Base-by-base conservation (phyloP, 2,329 filamentous ascomycete species). In the Colletotrichum tanaceti region DNA sequence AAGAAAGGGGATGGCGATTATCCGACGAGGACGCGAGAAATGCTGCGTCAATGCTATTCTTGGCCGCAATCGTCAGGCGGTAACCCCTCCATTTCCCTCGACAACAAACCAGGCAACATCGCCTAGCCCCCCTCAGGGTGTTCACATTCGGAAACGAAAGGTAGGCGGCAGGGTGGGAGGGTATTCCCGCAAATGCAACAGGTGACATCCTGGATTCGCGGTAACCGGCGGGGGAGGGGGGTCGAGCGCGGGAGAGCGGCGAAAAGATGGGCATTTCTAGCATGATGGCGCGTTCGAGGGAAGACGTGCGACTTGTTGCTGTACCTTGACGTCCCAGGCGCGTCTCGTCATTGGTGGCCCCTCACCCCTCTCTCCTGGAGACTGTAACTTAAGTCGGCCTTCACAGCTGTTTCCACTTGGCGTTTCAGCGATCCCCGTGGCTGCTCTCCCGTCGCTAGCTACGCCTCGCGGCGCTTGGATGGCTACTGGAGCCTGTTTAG, bases 401-500 rank as follows among this genome's bases (percentile, higher is more conserved):
- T 57, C 43, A 11, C 50, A 59, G 55, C 52, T 61, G 65, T 68
- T 68, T 68, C 65, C 57, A 55, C 65, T 68, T 65, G 62, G 65
- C 62, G 65, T 68, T 68, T 68, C 65, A 65, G 55, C 50, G 65
- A 68, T 61, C 55, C 54, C 50, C 50, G 52, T 64, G 61, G 44
- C 46, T 65, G 43, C 43, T 61, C 39, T 68, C 55, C 62, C 50
- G 62, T 58, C 65, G 43, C 65, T 61, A 59, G 53, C 53, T 9
- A 32, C 65, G 62, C 60, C 32, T 68, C 60, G 44, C 18, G 28
- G 35, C 54, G 46, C 52, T 39, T 47, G 44, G 65, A 38, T 32
- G 9, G 5, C 13, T 35, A 43, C 13, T 13, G 39, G 16, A 20
- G 13, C 20, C 44, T 39, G 44, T n/a, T n/a, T n/a, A n/a, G n/a